Conservation (phyloP, 2,329 filamentous ascomycete genomes). For the Phaeosphaeriaceae sp. region DNA sequence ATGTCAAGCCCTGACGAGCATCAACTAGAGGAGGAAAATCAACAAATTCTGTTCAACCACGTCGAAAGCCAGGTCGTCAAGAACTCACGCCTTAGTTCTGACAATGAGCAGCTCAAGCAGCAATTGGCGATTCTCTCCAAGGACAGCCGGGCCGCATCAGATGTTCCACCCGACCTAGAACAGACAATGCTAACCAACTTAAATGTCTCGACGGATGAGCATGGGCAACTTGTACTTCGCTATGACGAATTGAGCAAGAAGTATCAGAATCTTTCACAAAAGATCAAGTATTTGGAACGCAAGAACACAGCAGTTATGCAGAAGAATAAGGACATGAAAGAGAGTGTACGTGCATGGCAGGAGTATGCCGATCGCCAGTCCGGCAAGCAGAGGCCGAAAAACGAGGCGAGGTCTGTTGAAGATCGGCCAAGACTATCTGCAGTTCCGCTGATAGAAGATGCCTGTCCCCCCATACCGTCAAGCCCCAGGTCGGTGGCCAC, state of each 20-base stretch:
- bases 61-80: slow-evolving; percentile 35
- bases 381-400: slow-evolving; percentile 29
- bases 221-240: slow-evolving; percentile 34
- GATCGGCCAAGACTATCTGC: slow-evolving; percentile 9
- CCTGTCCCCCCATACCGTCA: slow-evolving; percentile 22
- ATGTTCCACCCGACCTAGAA: neutral
- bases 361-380: slow-evolving; percentile 42
- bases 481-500: slow-evolving; percentile 30
- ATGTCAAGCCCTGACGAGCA: slow-evolving; percentile 7
- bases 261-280: slow-evolving; percentile 34
- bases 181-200: neutral
- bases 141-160: neutral
- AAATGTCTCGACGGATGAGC: slow-evolving; percentile 27
- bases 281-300: slow-evolving; percentile 41
- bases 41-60: slow-evolving; percentile 31
- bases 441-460: slow-evolving; percentile 14
- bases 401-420: slow-evolving; percentile 14
- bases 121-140: neutral
- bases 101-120: slow-evolving; percentile 31
- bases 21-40: slow-evolving; percentile 36
- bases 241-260: slow-evolving; percentile 43
- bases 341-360: slow-evolving; percentile 48
- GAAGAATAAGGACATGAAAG: slow-evolving; percentile 50
- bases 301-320: slow-evolving; percentile 43
- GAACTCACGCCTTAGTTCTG: slow-evolving; percentile 31